Base-by-base conservation (phyloP, 768 basidiomycete genomes). In the Hygrophoropsis aurantiaca region DNA sequence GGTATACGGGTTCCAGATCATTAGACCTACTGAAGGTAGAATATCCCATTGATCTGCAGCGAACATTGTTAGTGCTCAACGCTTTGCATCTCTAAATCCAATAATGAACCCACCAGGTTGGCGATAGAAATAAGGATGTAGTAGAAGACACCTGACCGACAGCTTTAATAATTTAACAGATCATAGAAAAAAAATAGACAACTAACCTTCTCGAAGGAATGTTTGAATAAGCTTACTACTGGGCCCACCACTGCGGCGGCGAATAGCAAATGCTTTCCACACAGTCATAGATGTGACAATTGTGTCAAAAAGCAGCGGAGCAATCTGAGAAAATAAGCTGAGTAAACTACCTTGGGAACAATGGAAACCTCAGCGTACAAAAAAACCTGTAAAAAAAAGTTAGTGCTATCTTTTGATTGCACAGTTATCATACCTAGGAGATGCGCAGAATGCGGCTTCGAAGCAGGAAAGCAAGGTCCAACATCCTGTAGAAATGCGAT, bases 41-140 rank as follows among this genome's bases (percentile, higher is more conserved):
- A 90, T 27, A 90, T 84, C 35, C 88, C 88, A 53, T 90, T 90
- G 61, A 90, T 81, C 74, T 76, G 50, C 20, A 47, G 9, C 13
- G 25, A 26, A 18, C 1, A 35, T 30, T 13, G 13, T 51, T 23
- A 58, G 49, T 34, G 27, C 24, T 26, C n/a, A 35, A 49, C 20
- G n/a, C 36, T 18, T 27, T 11, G 37, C 27, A 30, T 30, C 5
- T 39, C n/a, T 32, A 21, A 35, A 20, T 47, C 6, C 20, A 10
- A 16, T 24, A 42, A 32, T 21, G 19, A 7, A 57, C 72, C 50
- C 45, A 77, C 76, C 72, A 91, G 69, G 69, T 91, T 91, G 40
- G 88, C 88, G 42, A 90, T 81, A n/a, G 88, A 90, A 60, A 91
- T 90, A 53, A 91, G 66, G 49, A 91, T 76, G 59, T 89, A 91